Evolutionary conservation across 371 early-diverging fungal genomes (phyloP), one percentile per base, ranked within the genome.

Genomic region (Mucor circinelloides): DNA sequence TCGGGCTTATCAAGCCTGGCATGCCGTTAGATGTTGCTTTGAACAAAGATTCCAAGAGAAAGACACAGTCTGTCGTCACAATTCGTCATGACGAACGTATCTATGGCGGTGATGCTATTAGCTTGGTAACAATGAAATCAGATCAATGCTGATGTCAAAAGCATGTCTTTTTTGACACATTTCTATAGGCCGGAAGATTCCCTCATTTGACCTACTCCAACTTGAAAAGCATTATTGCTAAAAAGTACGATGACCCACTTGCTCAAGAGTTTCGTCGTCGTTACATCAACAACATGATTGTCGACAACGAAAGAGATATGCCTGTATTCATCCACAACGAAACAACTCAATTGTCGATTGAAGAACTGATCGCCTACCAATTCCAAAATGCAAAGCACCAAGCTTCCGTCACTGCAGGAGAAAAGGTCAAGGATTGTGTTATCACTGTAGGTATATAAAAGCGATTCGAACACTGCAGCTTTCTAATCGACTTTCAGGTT

Each of bases 311-410:
- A 9, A 84, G 94, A 17, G 85, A 88, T 65, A 85, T 90, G 4
- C 83, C 86, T 27, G 68, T 78, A 8, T 96, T 96, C 75, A 64
- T 75, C 42, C 83, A 85, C 30, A 81, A 85, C 61, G 85, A 89
- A 27, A 80, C 82, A 1, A 72, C 77, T 3, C 67, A 75, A 21
- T 87, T 85, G 60, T 79, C 90, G 0, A 91, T 91, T 25, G 96
- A 97, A 74, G 97, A 99, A 71, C 79, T 97, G 21, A 90, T 96
- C 58, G 98, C 96, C 4, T 95, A 96, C 90, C 95, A 96, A 76
- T 89, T 99, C 63, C 87, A 90, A 27, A 87, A 96, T 44, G 97
- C 96, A 12, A 91, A 90, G 77, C 75, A 88, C 61, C 93, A 93
- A 78, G 97, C 95, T 42, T 88, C 89, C 50, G 85, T 80, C 25